phyloP scores from a whole-genome alignment of 1,139 yeast genomes.

The Sugiyamaella xylanicola region DNA sequence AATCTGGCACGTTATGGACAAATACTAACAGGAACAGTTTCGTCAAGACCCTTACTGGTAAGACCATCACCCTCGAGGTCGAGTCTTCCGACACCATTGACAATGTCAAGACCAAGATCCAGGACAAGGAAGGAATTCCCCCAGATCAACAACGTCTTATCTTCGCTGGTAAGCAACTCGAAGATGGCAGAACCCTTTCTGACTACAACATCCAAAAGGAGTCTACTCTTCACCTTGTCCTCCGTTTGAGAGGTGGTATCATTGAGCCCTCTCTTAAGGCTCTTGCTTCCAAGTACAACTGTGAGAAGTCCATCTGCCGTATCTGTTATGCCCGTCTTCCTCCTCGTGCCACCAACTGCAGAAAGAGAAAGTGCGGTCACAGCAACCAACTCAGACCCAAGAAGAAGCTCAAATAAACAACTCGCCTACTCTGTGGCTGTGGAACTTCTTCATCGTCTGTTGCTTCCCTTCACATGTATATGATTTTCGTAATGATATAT shows the following conservation, averaged over 20 bases:
- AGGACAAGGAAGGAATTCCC: constrained; percentile 94
- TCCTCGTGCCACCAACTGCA: constrained; percentile 99
- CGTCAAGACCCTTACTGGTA: constrained; percentile 40
- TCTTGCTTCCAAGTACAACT: constrained; percentile 99
- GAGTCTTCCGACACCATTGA: constrained; percentile 94
- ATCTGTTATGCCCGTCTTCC: constrained; percentile 99
- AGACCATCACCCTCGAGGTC: constrained; percentile 73
- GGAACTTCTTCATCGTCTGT: constrained; percentile 6
- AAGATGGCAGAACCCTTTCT: constrained; percentile 88
- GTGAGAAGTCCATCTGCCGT: constrained; percentile 99
- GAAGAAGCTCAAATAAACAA: constrained; percentile 95
- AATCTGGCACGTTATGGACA: too few relatives aligned
- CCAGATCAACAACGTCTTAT: constrained; percentile 94
- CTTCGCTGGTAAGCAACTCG: constrained; percentile 93
- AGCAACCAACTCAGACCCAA: constrained; percentile 99
- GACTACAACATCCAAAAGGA: constrained; percentile 96
- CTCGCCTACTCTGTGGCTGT: constrained; percentile 33
- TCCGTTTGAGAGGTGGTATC: constrained; percentile 93
- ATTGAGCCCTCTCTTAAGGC: constrained; percentile 99
- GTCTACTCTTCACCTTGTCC: constrained; percentile 83
- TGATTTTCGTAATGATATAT: constrained; percentile 17
- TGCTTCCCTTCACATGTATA: constrained; percentile 15
- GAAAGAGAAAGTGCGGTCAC: constrained; percentile 99
- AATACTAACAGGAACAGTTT: constrained; percentile 22
- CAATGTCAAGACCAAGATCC: constrained; percentile 91